Percentiles rank a stretch among this genome's conserved stretches.
Conservation (phyloP, 1,284 basidiomycete species). For the Tilletia indica region DNA sequence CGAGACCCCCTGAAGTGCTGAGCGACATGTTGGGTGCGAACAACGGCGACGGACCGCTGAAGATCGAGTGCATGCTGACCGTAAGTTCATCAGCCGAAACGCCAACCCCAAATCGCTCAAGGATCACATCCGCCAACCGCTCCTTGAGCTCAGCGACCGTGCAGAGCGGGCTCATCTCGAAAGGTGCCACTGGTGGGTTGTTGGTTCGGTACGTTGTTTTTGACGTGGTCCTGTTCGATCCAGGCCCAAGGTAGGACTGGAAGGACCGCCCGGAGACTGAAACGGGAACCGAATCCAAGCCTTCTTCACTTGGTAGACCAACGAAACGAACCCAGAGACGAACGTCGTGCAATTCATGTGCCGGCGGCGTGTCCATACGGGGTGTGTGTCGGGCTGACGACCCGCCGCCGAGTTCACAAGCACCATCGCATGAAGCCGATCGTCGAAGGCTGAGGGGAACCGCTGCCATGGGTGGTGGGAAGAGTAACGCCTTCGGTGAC, state of each 20-base stretch:
- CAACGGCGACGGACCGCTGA: not conserved
- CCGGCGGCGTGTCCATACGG: not conserved
- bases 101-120: slow-evolving; percentile 8
- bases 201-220: not conserved
- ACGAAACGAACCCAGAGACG: slow-evolving; percentile 2
- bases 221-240: too few relatives aligned
- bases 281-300: not conserved
- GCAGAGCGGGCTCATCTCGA: not conserved
- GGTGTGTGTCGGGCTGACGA: not conserved
- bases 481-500: not conserved
- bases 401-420: not conserved
- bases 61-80: slow-evolving; percentile 12
- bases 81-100: not conserved
- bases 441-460: not conserved
- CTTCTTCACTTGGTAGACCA: not conserved
- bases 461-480: not conserved
- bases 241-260: not conserved
- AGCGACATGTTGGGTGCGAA: not conserved
- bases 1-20: not conserved
- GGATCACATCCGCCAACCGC: slow-evolving; percentile 7
- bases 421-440: not conserved
- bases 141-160: slow-evolving; percentile 9
- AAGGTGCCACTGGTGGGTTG: not conserved
- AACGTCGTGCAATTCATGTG: not conserved
- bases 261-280: not conserved